Evolutionary conservation across 192 early-diverging fungal species (phyloP).

Genomic region (Jimgerdemannia lactiflua): DNA sequence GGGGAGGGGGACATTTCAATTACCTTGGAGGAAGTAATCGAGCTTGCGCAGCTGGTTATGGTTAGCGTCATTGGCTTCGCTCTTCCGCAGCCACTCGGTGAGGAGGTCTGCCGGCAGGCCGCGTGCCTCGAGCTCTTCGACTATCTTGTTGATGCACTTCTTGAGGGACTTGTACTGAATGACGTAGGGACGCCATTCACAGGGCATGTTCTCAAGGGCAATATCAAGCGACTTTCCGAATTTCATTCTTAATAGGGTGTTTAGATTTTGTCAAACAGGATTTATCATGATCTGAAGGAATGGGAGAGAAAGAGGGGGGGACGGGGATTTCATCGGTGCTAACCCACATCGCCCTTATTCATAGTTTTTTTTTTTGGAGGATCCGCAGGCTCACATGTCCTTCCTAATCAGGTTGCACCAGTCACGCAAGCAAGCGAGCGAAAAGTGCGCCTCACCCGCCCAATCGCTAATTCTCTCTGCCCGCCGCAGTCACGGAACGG

Average conservation of each 20-base stretch:
- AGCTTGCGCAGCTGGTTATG: constrained; percentile 4
- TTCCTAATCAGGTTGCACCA: too few species aligned
- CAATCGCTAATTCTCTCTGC: too few species aligned
- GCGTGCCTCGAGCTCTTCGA: constrained; percentile 45
- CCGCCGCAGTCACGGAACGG: too few species aligned
- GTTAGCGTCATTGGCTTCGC: not conserved
- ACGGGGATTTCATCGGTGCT: too few species aligned
- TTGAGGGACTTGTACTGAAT: constrained; percentile 63
- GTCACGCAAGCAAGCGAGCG: too few species aligned
- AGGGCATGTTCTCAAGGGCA: constrained; percentile 50
- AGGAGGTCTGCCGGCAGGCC: constrained; percentile 13
- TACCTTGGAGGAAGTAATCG: constrained; percentile 27
- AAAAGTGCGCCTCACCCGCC: too few species aligned
- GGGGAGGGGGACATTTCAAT: not conserved
- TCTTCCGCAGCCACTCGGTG: not conserved
- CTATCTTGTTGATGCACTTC: constrained; percentile 57
- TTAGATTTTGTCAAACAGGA: too few species aligned
- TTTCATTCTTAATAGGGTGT: constrained; percentile 19
- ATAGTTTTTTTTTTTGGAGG: too few species aligned
- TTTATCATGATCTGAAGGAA: too few species aligned
- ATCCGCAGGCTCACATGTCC: too few species aligned
- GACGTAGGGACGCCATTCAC: constrained; percentile 59
- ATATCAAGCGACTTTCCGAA: constrained; percentile 60
- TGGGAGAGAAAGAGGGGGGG: too few species aligned
- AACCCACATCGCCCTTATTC: too few species aligned